Evolutionary conservation across 2,329 filamentous ascomycete species (phyloP), one percentile per base, ranked within the genome.

Genomic region (Fusarium sp.): DNA sequence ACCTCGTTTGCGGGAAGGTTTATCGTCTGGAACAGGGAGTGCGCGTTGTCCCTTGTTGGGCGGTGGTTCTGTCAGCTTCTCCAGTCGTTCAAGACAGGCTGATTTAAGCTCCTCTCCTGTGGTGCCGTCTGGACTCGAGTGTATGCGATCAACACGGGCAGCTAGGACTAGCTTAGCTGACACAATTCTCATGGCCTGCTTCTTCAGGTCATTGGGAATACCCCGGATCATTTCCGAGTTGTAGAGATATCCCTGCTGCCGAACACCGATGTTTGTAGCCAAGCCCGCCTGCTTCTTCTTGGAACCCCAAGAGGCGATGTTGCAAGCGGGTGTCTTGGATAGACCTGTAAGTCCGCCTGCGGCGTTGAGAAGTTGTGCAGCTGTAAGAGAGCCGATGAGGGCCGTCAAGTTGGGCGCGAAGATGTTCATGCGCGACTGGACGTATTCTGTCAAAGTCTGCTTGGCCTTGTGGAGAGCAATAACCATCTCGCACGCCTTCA

Each of bases 321-420:
- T 99, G 78, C 94, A 97, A 3, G 95, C 88, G 0, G 95, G 95
- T 3, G 93, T 95, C 75, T 97, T 96, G 36, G 92, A 93, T 10
- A 99, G 84, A 32, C 92, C 92, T 1, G 89, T 91, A 29, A 99
- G 81, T 8, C 95, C 95, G 61, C 95, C 95, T 0, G 93, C 91
- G 58, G 92, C 92, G 76, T 97, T 97, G 70, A 99, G 90, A n/a
- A 99, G 86, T 77, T 98, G 94, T 5, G 95, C 95, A 7, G 95
- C 94, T 3, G 94, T 97, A 15, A 97, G 83, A 1, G 94, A 95
- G 15, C 95, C 95, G 55, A 99, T 91, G 15, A 99, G 85, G 2
- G 88, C 89, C 1, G 95, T 97, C 50, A 98, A 79, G 71, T 99
- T 99, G 0, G 95, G 95, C 5, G 95, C 95, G 73, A 98, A 98